Evolutionary conservation across 1,284 basidiomycete genomes (phyloP).

Genomic region (Athelia psychrophila): DNA sequence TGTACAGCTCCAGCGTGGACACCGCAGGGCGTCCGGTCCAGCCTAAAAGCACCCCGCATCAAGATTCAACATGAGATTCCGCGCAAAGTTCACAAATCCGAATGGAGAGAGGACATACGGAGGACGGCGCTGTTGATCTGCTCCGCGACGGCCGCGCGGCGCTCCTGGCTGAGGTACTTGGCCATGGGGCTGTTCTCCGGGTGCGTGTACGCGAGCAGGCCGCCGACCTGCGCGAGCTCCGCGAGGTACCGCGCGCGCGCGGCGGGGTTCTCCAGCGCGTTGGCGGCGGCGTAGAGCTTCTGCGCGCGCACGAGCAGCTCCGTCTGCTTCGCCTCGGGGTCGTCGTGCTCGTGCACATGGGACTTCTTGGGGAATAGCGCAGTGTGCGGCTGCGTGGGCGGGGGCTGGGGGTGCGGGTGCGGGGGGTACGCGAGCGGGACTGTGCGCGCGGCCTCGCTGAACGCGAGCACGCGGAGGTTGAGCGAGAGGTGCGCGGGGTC

Average conservation of each 20-base stretch:
- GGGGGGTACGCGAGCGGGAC: conserved; percentile 46
- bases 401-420: conserved; percentile 8
- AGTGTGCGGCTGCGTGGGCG: neutral
- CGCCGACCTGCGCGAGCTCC: conserved; percentile 72
- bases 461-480: conserved; percentile 81
- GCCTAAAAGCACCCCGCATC: conserved; percentile 34
- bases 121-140: conserved; percentile 86
- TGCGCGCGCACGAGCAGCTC: conserved; percentile 54
- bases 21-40: conserved; percentile 46
- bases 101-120: conserved; percentile 54
- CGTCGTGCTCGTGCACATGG: conserved; percentile 18
- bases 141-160: conserved; percentile 78
- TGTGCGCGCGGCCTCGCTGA: conserved; percentile 79
- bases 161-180: conserved; percentile 67
- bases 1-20: conserved; percentile 58
- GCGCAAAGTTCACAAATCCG: conserved; percentile 1
- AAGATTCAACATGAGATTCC: conserved; percentile 4
- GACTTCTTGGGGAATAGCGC: conserved; percentile 2
- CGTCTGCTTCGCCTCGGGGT: conserved; percentile 29
- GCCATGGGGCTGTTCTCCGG: conserved; percentile 70
- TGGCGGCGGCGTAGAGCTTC: conserved; percentile 57
- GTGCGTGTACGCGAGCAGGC: conserved; percentile 72
- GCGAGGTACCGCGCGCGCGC: conserved; percentile 60
- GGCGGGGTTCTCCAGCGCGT: conserved; percentile 44
- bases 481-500: conserved; percentile 73